Evolutionary conservation across 108 stramenopile species (phyloP).

Genomic region (Mediolabrus comicus): DNA sequence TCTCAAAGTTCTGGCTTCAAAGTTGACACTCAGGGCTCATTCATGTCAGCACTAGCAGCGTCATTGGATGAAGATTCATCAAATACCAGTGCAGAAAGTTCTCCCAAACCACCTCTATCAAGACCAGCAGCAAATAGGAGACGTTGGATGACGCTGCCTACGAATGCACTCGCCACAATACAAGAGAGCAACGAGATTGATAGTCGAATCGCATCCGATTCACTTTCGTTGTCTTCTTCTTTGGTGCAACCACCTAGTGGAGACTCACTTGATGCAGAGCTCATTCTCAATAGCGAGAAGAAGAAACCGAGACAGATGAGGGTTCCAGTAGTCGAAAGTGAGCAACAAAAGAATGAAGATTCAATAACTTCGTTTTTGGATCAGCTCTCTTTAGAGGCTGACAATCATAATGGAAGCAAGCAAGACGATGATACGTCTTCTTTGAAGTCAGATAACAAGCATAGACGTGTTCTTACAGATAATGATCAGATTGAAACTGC

Average conservation of each 20-base stretch:
- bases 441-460: neutral
- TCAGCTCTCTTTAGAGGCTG: neutral
- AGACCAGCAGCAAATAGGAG: constrained; percentile 42
- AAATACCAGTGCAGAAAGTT: constrained; percentile 10
- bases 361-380: constrained; percentile 20
- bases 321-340: constrained; percentile 52
- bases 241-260: neutral
- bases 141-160: constrained; percentile 72
- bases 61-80: constrained; percentile 36
- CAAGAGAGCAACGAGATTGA: constrained; percentile 65
- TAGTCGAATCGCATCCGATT: constrained; percentile 6
- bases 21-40: constrained; percentile 70
- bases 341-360: constrained; percentile 17
- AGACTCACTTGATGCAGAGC: constrained; percentile 57
- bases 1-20: constrained; percentile 31
- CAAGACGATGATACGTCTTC: neutral
- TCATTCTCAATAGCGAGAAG: constrained; percentile 38
- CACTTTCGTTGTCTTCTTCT: neutral
- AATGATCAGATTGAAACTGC: constrained; percentile 81
- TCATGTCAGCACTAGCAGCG: constrained; percentile 61
- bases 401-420: neutral
- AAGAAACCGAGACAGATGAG: constrained; percentile 66
- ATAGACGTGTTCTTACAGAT: constrained; percentile 47
- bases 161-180: constrained; percentile 72
- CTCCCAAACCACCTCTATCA: constrained; percentile 3